phyloP scores from a whole-genome alignment of 768 basidiomycete species.

The Rhodosporidiobolus sp. region DNA sequence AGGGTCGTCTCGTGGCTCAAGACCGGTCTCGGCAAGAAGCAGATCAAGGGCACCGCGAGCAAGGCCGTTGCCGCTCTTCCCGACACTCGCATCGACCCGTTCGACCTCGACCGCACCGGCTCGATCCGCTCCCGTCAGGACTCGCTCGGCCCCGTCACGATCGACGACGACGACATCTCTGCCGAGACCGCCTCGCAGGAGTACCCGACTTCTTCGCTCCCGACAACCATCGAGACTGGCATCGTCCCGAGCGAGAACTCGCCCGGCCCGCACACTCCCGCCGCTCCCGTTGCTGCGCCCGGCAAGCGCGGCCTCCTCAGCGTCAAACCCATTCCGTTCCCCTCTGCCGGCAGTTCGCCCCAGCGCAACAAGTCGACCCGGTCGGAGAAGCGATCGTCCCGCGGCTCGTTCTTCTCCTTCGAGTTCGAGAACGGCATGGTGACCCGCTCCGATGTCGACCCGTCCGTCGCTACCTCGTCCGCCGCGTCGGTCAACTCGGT shows the following conservation, averaged over 20 bases:
- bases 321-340: neutral
- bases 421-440: conserved; percentile 33
- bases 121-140: neutral
- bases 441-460: conserved; percentile 28
- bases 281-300: neutral
- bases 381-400: conserved; percentile 10
- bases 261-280: conserved; percentile 8
- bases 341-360: neutral
- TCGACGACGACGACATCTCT: neutral
- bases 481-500: neutral
- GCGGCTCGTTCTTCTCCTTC: conserved; percentile 37
- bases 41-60: conserved; percentile 15
- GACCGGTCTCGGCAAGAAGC: conserved; percentile 34
- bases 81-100: conserved; percentile 18
- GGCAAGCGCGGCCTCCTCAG: conserved; percentile 3
- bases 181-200: neutral
- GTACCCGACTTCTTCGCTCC: neutral
- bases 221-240: conserved; percentile 32
- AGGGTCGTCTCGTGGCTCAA: conserved; percentile 42
- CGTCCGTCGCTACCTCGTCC: conserved; percentile 6
- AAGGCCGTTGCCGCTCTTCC: neutral
- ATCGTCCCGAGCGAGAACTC: neutral
- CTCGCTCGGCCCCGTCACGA: neutral
- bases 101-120: conserved; percentile 17
- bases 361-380: conserved; percentile 13